phyloP scores from a whole-genome alignment of 352 stramenopile genomes.

The Pythium dissotocum region DNA sequence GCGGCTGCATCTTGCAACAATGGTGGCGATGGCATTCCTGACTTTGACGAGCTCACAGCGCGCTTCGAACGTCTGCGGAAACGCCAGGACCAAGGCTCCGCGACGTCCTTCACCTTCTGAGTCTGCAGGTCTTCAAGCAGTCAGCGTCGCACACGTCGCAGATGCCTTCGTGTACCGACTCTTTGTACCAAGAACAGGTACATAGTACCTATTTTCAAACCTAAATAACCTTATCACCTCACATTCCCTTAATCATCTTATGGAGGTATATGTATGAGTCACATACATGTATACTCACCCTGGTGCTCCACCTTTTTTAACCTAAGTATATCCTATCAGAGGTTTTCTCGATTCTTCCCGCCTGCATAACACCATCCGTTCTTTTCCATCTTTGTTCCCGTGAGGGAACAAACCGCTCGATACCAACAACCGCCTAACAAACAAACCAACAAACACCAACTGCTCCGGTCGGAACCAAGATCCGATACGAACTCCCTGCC shows the following conservation, averaged over 20 bases:
- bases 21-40: slow-evolving; percentile 48
- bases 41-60: slow-evolving; percentile 93
- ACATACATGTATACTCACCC: too few relatives aligned
- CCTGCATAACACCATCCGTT: slow-evolving; percentile 2
- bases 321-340: background rate
- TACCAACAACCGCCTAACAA: slow-evolving; percentile 2
- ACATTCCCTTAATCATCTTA: background rate
- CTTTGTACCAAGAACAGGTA: slow-evolving; percentile 21
- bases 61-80: slow-evolving; percentile 91
- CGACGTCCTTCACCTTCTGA: slow-evolving; percentile 71
- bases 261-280: background rate
- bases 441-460: slow-evolving; percentile 8
- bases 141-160: slow-evolving; percentile 25
- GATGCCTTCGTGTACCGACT: background rate
- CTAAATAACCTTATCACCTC: slow-evolving; percentile 27
- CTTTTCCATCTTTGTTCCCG: slow-evolving; percentile 2
- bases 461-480: slow-evolving; percentile 4
- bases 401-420: background rate
- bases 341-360: background rate
- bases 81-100: slow-evolving; percentile 60
- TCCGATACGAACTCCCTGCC: slow-evolving; percentile 23
- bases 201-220: slow-evolving; percentile 22
- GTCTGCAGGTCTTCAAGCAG: background rate
- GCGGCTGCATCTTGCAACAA: slow-evolving; percentile 11
- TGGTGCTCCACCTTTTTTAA: background rate